Conservation (phyloP, 805 yeast genomes). For the Hanseniaspora lindneri region DNA sequence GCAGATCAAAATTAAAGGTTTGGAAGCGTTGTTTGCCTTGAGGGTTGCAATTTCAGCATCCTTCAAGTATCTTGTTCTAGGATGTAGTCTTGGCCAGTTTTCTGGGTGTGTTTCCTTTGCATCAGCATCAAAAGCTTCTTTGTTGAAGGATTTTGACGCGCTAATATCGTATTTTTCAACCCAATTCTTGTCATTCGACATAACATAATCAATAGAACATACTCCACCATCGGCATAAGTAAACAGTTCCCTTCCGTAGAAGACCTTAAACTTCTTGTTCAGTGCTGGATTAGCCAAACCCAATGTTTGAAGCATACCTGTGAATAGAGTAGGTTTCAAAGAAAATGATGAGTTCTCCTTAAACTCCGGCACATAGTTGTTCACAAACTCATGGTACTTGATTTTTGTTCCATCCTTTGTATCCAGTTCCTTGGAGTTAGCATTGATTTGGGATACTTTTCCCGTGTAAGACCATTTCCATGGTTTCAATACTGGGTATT, state of each 20-base stretch:
- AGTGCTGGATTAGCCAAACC: conserved; percentile 48
- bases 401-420: conserved; percentile 13
- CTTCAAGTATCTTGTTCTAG: conserved; percentile 52
- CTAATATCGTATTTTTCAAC: conserved; percentile 21
- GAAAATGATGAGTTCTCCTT: conserved; percentile 38
- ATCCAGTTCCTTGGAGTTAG: conserved; percentile 21
- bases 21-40: conserved; percentile 24
- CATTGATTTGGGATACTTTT: conserved; percentile 24
- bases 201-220: conserved; percentile 63
- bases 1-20: conserved; percentile 49
- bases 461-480: conserved; percentile 30
- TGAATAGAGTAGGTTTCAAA: conserved; percentile 51
- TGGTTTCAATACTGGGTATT: conserved; percentile 22
- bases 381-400: conserved; percentile 22
- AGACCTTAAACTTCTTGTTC: conserved; percentile 42
- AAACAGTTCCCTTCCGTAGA: conserved; percentile 63
- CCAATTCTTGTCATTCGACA: conserved; percentile 28
- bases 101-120: conserved; percentile 37
- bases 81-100: conserved; percentile 50
- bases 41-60: conserved; percentile 33
- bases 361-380: conserved; percentile 35
- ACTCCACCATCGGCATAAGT: conserved; percentile 54
- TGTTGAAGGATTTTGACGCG: conserved; percentile 20
- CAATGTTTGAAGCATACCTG: conserved; percentile 70
- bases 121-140: conserved; percentile 26